Base-by-base conservation (phyloP, 305 asterid genomes). In the Plantago lanceolata region DNA sequence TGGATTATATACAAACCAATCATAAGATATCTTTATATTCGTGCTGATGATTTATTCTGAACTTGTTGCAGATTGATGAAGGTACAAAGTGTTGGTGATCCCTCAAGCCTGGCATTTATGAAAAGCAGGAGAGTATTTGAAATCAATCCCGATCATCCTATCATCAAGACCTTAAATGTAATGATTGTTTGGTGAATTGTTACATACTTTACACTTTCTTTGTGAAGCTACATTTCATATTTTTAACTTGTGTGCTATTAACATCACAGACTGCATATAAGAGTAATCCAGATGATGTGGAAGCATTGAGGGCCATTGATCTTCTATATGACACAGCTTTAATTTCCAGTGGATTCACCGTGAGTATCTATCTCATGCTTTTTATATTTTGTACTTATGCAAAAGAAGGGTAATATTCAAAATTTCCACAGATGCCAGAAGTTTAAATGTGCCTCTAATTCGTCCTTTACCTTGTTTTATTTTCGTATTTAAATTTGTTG, bases 271-370 rank as follows among this genome's bases (percentile, higher is more conserved):
- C 75, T 56, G 96, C 90, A 48, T 80, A 84, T 86, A 84, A 74
- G 81, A 77, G 66, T 51, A 87, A 65, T 72, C 95, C 97, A 64
- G 63, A 76, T 64, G 99, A 93, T 49, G 96, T 79, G 70, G 99
- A 89, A 78, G 97, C 97, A 50, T 68, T 93, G 85, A 90, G 82
- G 79, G 95, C 97, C 31, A 57, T 93, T 48, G 99, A 93, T 79
- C 94, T 93, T 63, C 52, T 89, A 76, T 89, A 81, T 48, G 99
- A 93, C 68, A 79, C 97, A 16, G 96, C 99, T 43, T 83, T 89
- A 51, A 81, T 93, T 62, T 87, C 96, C 57, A 89, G 99, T 66
- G 99, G 99, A 68, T 93, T 85, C 88, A 83, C 94, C 8, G 98
- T 89, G 72, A 81, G 89, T 82, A 45, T 68, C 58, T 8, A 15